Base-by-base conservation (phyloP, 2,329 filamentous ascomycete species). In the Fusarium mexicanum region DNA sequence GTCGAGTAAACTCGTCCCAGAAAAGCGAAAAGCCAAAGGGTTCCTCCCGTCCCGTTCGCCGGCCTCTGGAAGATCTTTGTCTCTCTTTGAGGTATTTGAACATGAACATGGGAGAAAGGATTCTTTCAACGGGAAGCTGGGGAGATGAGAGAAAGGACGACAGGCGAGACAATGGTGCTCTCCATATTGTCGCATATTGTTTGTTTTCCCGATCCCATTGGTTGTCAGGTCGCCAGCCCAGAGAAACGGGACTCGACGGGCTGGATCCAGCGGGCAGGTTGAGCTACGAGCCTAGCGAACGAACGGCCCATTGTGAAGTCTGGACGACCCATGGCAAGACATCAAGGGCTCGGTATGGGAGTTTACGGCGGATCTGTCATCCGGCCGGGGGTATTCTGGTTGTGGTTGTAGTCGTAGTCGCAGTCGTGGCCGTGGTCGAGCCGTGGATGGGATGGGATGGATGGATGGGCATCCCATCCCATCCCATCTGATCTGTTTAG, bases 251-350 rank as follows among this genome's bases (percentile, higher is more conserved):
- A 76, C 71, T 73, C 70, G 74, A 76, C 72, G 70, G 74, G 76
- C 76, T 78, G 74, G 75, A 78, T 78, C 77, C 76, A 77, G 70
- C 76, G 67, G 75, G 59, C 75, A 78, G 75, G 76, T 78, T 75
- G 75, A 78, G 70, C 73, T 78, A 77, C 72, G 61, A 72, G 51
- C 61, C 73, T 78, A 76, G 76, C 74, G 74, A 77, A 66, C 61
- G 65, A 76, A 76, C 70, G 71, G 72, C 67, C 72, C 74, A 73
- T 75, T 68, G 63, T 74, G 54, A 69, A 73, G 73, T 66, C 69
- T 74, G 57, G 69, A 69, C 70, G 67, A 65, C 35, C 69, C 63
- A 74, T 72, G 65, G 69, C 71, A 61, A 76, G 76, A 77, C 73
- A 76, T 70, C 67, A 70, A 75, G 65, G 73, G 65, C 73, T 71